Conservation (phyloP, 164 flowering plant genomes). For the Buxus sempervirens region DNA sequence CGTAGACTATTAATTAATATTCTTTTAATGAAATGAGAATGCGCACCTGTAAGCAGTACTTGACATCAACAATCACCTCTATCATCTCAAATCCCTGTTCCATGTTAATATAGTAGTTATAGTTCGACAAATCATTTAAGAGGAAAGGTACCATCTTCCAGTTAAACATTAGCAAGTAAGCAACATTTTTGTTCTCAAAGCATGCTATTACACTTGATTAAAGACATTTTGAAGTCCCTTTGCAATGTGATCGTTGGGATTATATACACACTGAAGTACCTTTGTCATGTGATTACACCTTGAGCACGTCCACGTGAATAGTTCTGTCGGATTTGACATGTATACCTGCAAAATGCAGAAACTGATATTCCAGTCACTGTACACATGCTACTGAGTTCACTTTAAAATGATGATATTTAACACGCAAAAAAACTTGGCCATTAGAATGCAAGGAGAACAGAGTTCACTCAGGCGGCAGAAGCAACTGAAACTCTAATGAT, state of each 20-base stretch:
- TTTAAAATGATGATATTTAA: not conserved
- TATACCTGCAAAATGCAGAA: slow-evolving; percentile 62
- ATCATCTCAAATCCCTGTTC: slow-evolving; percentile 87
- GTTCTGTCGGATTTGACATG: slow-evolving; percentile 80
- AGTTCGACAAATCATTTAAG: not conserved
- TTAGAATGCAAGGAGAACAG: not conserved
- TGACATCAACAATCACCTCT: slow-evolving; percentile 84
- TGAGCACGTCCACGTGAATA: slow-evolving; percentile 92
- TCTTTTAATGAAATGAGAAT: not conserved
- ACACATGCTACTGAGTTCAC: not conserved
- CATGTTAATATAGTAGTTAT: not conserved
- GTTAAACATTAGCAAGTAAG: not conserved
- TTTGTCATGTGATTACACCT: slow-evolving; percentile 71
- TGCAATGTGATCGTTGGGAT: no score
- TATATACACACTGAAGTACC: no score
- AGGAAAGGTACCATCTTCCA: not conserved
- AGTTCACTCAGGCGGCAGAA: not conserved
- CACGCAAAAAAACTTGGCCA: not conserved
- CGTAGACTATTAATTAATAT: not conserved
- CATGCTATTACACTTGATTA: no score
- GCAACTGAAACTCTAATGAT: not conserved
- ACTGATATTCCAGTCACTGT: slow-evolving; percentile 10
- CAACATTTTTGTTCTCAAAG: not conserved
- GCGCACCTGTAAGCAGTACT: slow-evolving; percentile 93
- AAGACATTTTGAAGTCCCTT: no score